These are phyloP conservation scores for Nelumbo lutea DNA, from an alignment of 164 flowering plant species.

Conservation along the genomic window DNA sequence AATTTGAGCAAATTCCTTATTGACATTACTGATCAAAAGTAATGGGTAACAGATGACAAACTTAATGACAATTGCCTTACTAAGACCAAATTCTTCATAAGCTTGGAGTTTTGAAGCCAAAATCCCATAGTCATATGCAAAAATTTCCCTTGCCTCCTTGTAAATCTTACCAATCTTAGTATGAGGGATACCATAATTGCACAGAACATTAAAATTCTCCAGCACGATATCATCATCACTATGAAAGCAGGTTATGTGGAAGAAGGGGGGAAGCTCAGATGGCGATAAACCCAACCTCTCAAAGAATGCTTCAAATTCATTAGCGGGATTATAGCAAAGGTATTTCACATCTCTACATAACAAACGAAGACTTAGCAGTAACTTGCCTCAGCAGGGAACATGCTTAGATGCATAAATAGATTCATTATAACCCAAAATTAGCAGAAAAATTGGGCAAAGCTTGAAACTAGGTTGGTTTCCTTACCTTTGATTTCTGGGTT, in stretches of 20 bases:
- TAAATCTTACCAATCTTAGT: conserved; percentile 49
- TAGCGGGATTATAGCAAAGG: conserved; percentile 55
- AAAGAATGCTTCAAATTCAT: conserved; percentile 25
- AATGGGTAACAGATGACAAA: conserved; percentile 41
- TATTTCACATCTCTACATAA: no score
- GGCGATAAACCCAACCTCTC: conserved; percentile 59
- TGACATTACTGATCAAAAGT: conserved; percentile 42
- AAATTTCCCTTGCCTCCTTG: conserved; percentile 42
- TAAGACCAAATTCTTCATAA: conserved; percentile 45
- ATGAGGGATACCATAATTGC: conserved; percentile 52
- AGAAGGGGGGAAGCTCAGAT: conserved; percentile 32
- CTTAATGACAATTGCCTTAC: conserved; percentile 34
- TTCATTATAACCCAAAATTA: no score
- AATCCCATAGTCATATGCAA: conserved; percentile 36
- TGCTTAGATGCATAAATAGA: no score
- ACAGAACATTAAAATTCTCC: conserved; percentile 48
- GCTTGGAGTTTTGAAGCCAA: conserved; percentile 40
- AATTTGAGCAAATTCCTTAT: conserved; percentile 28
- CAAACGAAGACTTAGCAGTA: no score
- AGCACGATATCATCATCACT: conserved; percentile 48
- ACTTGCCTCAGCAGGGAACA: no score
- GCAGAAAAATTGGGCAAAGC: no score
- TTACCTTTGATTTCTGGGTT: no score
- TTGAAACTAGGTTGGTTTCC: no score
- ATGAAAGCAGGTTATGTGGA: conserved; percentile 42